Base-by-base conservation (phyloP, 2,329 filamentous ascomycete species). In the Xenosphaeropsis pyriputrescens region DNA sequence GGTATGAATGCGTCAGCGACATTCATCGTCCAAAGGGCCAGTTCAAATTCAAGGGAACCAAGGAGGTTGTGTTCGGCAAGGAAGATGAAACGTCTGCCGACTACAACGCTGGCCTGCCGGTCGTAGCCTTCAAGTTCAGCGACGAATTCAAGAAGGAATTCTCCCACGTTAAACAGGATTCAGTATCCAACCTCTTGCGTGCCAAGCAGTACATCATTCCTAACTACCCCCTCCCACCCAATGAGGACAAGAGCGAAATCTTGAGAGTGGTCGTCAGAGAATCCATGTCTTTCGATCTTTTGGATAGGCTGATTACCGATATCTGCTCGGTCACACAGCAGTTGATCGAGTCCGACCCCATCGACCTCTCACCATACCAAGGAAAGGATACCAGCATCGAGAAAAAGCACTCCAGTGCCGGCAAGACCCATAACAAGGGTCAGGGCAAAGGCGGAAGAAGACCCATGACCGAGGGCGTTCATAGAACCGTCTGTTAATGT, bases 161-260 rank as follows among this genome's bases (percentile, higher is more conserved):
- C 52, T 70, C 73, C 0, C 70, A 77, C 45, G 61, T 81, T 42
- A 72, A 75, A 56, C 78, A 82, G 55, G 74, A 71, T 39, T 66
- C 65, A 5, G 62, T 82, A 12, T 74, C 69, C 38, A 71, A 76
- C 14, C 56, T 82, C 31, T 56, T 81, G 39, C 65, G 77, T 12
- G 70, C 72, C 4, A 75, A 75, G 50, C 74, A 80, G 55, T 82
- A 79, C 60, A 81, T 82, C 42, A 75, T 82, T 40, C 77, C 76
- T 16, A 81, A 81, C 59, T 82, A 82, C 51, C 68, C 73, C 2
- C 61, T 82, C 5, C 77, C 77, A 7, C 75, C 75, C 0, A 63
- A 60, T 32, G 72, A 74, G 50, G 67, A 76, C 13, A 61, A 68
- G 38, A 76, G 61, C 1, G 75, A 82, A 55, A 82, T 81, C 42